A percentile compares a stretch with the other conserved stretches of the same genome.
Evolutionary conservation across 176 grass and related monocot species (phyloP).

Genomic region (Poa annua): DNA sequence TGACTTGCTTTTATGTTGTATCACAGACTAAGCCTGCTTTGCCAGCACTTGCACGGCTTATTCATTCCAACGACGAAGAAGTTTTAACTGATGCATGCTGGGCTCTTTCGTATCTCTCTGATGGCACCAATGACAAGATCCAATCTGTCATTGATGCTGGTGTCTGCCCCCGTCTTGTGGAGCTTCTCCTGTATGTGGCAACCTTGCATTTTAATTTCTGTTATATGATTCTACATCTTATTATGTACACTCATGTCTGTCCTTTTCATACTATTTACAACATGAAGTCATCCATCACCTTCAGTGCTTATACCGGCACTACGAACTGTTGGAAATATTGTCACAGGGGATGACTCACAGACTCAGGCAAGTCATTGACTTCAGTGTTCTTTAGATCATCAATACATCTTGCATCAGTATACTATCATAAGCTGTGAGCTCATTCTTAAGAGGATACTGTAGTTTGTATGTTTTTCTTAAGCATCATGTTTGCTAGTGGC

Average conservation of each 20-base stretch:
- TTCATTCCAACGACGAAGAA: conserved; percentile 96
- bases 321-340: conserved; percentile 97
- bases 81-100: conserved; percentile 99
- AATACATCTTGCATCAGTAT: background rate
- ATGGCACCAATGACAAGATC: conserved; percentile 99
- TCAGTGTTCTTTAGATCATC: conserved; percentile 16
- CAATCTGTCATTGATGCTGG: conserved; percentile 96
- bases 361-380: conserved; percentile 57
- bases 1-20: conserved; percentile 35
- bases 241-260: background rate
- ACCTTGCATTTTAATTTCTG: background rate
- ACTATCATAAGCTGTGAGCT: conserved; percentile 5
- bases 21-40: conserved; percentile 90
- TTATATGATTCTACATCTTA: background rate
- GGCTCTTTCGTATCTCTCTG: conserved; percentile 97
- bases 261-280: conserved; percentile 3
- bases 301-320: conserved; percentile 96
- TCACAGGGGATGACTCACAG: conserved; percentile 94
- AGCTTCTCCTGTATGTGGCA: conserved; percentile 81
- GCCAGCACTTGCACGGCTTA: conserved; percentile 81
- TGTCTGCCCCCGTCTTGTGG: conserved; percentile 89
- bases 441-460: background rate
- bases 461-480: background rate
- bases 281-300: conserved; percentile 92
- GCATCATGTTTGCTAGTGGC: conserved; percentile 16